Percentiles rank a stretch among this genome's conserved stretches.
Evolutionary conservation across 768 basidiomycete genomes (phyloP).

Genomic region (Kwoniella shandongensis): DNA sequence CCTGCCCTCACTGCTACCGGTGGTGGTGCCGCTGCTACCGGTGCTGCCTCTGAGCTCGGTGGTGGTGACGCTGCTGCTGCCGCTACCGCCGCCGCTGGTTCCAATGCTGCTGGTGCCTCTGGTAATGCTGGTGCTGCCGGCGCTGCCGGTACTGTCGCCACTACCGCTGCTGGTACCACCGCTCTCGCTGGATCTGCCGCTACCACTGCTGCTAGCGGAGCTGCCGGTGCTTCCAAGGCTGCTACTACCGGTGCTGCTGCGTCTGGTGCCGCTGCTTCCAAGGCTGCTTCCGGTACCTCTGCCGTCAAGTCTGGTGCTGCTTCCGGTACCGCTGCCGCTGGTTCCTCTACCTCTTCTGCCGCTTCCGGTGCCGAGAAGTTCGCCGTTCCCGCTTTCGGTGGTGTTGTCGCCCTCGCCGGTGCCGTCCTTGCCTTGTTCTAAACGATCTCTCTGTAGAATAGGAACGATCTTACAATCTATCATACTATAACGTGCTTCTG

Average conservation of each 20-base stretch:
- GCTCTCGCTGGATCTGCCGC: conserved; percentile 7
- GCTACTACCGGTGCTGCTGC: conserved; percentile 5
- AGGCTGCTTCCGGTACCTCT: conserved; percentile 5
- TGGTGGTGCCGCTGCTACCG: conserved; percentile 44
- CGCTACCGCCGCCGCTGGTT: background rate
- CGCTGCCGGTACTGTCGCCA: conserved; percentile 8
- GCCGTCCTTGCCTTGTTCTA: conserved; percentile 21
- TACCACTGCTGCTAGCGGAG: conserved; percentile 15
- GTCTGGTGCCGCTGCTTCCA: background rate
- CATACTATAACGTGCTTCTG: background rate
- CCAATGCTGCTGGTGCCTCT: conserved; percentile 7
- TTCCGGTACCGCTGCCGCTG: conserved; percentile 5
- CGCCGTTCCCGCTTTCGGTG: conserved; percentile 25
- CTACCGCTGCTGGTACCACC: conserved; percentile 15
- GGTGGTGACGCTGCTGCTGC: conserved; percentile 9
- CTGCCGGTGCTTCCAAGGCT: conserved; percentile 16
- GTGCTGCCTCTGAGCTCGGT: conserved; percentile 20
- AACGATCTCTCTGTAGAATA: background rate
- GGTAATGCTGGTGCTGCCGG: conserved; percentile 3
- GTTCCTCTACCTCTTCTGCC: background rate
- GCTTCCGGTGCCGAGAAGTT: conserved; percentile 13
- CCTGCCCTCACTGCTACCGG: conserved; percentile 46
- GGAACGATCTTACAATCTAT: background rate
- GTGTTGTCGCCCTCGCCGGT: conserved; percentile 18
- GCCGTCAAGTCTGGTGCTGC: background rate